A percentile compares a stretch with the other conserved stretches of the same genome.
These are phyloP conservation scores for Kluyveromyces dobzhanskii DNA, from an alignment of 805 yeast genomes.

Conservation along the genomic window DNA sequence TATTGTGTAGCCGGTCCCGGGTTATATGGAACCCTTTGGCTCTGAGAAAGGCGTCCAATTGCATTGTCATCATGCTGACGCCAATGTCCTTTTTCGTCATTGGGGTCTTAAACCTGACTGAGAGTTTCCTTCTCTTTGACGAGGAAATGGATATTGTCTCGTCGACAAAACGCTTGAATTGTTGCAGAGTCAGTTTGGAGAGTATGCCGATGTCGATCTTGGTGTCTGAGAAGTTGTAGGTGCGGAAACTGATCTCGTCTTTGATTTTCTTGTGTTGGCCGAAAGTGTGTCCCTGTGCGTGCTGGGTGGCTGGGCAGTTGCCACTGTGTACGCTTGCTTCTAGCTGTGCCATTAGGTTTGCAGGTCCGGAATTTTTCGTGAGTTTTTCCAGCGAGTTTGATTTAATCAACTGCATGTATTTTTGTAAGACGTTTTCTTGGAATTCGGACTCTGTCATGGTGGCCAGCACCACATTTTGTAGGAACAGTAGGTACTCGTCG, in stretches of 20 bases:
- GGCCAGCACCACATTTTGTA: constrained; percentile 30
- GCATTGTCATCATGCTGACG: constrained; percentile 31
- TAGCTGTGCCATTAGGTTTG: constrained; percentile 29
- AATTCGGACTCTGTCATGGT: constrained; percentile 32
- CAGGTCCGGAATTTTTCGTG: constrained; percentile 25
- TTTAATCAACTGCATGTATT: constrained; percentile 29
- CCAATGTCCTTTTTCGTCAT: constrained; percentile 31
- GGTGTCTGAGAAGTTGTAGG: constrained; percentile 35
- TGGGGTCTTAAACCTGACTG: constrained; percentile 35
- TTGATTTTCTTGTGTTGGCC: constrained; percentile 39
- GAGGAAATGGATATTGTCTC: constrained; percentile 32
- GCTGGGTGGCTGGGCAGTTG: constrained; percentile 8
- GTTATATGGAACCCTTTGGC: constrained; percentile 42
- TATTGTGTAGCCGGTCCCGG: constrained; percentile 30
- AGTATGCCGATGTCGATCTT: constrained; percentile 30
- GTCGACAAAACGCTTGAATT: constrained; percentile 32
- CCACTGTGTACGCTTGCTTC: constrained; percentile 31
- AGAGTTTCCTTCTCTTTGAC: constrained; percentile 31
- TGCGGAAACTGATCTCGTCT: constrained; percentile 41
- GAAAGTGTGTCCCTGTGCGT: constrained; percentile 19
- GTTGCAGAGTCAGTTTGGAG: constrained; percentile 23
- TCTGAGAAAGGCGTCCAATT: constrained; percentile 37
- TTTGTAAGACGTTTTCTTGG: constrained; percentile 25
- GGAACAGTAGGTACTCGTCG: constrained; percentile 37
- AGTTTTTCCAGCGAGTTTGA: constrained; percentile 6